These are phyloP conservation scores for Pyrenula massariospora DNA, from an alignment of 495 filamentous ascomycete genomes.

Conservation along the genomic window DNA sequence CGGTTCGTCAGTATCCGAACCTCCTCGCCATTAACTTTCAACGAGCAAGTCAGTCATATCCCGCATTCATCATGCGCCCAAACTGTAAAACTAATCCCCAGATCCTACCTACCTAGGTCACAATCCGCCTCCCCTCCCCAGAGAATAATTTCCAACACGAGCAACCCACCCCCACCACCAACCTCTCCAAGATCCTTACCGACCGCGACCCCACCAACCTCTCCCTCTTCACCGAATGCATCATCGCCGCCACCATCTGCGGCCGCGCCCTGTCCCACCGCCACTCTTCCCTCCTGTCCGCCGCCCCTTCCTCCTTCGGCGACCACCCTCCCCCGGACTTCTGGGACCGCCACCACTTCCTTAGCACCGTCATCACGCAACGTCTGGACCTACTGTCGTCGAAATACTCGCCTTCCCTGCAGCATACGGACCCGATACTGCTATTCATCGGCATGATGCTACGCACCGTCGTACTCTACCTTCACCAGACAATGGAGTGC, in stretches of 20 bases:
- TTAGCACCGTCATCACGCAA: constrained; percentile 27
- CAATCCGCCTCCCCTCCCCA: constrained; percentile 30
- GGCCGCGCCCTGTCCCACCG: constrained; percentile 32
- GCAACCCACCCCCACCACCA: constrained; percentile 26
- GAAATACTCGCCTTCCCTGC: constrained; percentile 18
- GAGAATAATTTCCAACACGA: constrained; percentile 41
- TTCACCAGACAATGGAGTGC: constrained; percentile 20
- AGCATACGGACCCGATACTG: constrained; percentile 33
- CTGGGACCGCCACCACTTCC: constrained; percentile 30
- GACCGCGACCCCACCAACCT: constrained; percentile 17
- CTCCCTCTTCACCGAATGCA: constrained; percentile 34
- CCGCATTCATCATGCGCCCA: constrained; percentile 8
- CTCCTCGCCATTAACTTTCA: constrained; percentile 26
- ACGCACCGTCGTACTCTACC: constrained; percentile 29
- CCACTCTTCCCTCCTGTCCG: constrained; percentile 17
- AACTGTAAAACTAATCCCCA: constrained; percentile 3
- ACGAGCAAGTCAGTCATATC: constrained; percentile 20
- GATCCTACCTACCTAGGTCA: constrained; percentile 3
- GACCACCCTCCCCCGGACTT: background rate
- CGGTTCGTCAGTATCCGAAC: constrained; percentile 28
- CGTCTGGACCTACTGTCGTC: constrained; percentile 20
- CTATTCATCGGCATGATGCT: constrained; percentile 29
- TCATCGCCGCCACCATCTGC: constrained; percentile 33
- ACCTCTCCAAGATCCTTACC: constrained; percentile 30
- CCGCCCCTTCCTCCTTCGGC: too few species aligned